These are phyloP conservation scores for Coniferiporia weirii DNA, from an alignment of 1,284 basidiomycete genomes.

Conservation along the genomic window DNA sequence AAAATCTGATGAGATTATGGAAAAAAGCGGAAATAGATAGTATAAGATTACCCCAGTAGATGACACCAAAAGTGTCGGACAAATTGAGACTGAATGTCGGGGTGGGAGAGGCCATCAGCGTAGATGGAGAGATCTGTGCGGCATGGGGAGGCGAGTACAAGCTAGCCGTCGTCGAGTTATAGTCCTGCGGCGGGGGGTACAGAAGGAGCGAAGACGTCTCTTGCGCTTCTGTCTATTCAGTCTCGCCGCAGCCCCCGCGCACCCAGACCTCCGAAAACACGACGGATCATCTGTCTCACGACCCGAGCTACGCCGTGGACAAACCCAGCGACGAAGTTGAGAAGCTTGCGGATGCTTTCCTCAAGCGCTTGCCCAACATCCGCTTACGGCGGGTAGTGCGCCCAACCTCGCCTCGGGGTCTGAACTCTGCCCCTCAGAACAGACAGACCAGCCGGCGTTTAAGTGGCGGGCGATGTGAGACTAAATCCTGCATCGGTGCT, in stretches of 20 bases:
- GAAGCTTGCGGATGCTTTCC: background rate
- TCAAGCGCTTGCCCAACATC: background rate
- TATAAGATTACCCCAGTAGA: slow-evolving; percentile 13
- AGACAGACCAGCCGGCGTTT: background rate
- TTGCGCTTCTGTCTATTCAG: background rate
- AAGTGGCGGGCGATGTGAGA: no score
- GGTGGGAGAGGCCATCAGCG: background rate
- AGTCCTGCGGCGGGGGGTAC: background rate
- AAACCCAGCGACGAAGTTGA: background rate
- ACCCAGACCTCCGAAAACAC: background rate
- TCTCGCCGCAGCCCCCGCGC: background rate
- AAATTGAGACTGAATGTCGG: slow-evolving; percentile 2
- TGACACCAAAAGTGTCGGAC: slow-evolving; percentile 11
- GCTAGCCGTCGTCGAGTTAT: background rate
- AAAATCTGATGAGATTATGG: background rate
- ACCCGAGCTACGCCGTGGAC: background rate
- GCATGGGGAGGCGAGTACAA: background rate
- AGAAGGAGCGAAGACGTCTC: background rate
- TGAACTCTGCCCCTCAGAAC: background rate
- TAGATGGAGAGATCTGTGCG: background rate
- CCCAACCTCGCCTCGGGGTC: background rate
- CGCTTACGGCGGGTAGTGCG: background rate
- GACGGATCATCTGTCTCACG: slow-evolving; percentile 1
- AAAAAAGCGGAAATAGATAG: background rate
- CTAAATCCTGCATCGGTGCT: background rate